Conservation (phyloP, 2,329 filamentous ascomycete genomes). For the Nemania diffusa region DNA sequence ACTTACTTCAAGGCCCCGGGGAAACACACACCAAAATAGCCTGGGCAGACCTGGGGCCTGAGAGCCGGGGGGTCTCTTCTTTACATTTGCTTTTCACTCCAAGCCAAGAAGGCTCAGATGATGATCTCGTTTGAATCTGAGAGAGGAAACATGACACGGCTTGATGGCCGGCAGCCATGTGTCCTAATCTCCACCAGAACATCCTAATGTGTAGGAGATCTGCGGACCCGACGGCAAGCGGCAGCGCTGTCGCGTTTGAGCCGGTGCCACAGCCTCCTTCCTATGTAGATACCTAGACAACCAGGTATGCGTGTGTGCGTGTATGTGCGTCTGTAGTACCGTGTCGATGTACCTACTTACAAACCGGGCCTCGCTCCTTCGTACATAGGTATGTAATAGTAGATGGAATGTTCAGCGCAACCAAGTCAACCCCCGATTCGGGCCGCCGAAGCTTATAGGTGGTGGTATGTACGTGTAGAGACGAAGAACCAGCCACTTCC, state of each 20-base stretch:
- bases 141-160: constrained; percentile 2
- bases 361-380: too few species aligned
- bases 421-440: too few species aligned
- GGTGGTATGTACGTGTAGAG: too few species aligned
- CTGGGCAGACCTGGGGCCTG: neutral
- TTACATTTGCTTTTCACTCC: constrained; percentile 2
- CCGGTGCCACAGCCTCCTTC: constrained; percentile 28
- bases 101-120: constrained; percentile 1
- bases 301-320: too few species aligned
- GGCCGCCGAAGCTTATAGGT: too few species aligned
- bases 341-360: too few species aligned
- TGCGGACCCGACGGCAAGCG: constrained; percentile 30
- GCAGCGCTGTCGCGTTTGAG: constrained; percentile 28
- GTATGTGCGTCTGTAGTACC: too few species aligned
- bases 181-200: constrained; percentile 24
- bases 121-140: constrained; percentile 10
- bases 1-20: neutral
- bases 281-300: neutral
- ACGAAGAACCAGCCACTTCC: neutral
- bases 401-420: neutral
- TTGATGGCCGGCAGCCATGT: constrained; percentile 33
- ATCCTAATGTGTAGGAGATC: constrained; percentile 30
- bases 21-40: neutral
- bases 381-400: neutral
- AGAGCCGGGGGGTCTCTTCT: neutral